Evolutionary conservation across 2,329 filamentous ascomycete genomes (phyloP).

Genomic region (Nemania serpens): DNA sequence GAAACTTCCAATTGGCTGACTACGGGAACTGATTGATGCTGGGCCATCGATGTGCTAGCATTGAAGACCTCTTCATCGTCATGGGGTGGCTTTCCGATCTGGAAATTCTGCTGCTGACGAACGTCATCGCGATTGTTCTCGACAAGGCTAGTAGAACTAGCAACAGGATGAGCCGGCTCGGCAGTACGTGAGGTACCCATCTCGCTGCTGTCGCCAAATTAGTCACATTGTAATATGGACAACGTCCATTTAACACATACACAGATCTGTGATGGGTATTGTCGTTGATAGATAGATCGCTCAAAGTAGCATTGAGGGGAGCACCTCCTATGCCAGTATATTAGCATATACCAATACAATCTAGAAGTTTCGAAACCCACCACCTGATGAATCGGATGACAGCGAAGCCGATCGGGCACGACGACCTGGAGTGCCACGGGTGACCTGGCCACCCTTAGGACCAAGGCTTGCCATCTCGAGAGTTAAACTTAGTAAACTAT

Average conservation of each 20-base stretch:
- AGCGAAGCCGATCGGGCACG: conserved; percentile 24
- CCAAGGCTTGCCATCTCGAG: conserved; percentile 21
- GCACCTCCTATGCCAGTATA: conserved; percentile 17
- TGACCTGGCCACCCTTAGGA: neutral
- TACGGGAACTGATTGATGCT: conserved; percentile 9
- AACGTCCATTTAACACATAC: conserved; percentile 10
- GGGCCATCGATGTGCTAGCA: conserved; percentile 3
- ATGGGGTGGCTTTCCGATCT: conserved; percentile 24
- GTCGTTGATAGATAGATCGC: conserved; percentile 17
- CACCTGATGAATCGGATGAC: conserved; percentile 27
- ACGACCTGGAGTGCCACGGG: neutral
- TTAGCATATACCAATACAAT: conserved; percentile 9
- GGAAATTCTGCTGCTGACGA: conserved; percentile 21
- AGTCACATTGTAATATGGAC: neutral
- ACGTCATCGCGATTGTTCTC: conserved; percentile 1
- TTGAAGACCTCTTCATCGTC: conserved; percentile 27
- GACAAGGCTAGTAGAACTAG: neutral
- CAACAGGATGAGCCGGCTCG: neutral
- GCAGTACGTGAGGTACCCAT: conserved; percentile 7
- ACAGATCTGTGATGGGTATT: conserved; percentile 18
- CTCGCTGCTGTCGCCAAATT: conserved; percentile 20
- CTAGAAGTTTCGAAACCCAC: conserved; percentile 3
- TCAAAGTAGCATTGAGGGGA: conserved; percentile 18
- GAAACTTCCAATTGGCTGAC: conserved; percentile 3
- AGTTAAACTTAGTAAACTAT: neutral